phyloP scores from a whole-genome alignment of 441 rosid genomes.

The Erodium moschatum region DNA sequence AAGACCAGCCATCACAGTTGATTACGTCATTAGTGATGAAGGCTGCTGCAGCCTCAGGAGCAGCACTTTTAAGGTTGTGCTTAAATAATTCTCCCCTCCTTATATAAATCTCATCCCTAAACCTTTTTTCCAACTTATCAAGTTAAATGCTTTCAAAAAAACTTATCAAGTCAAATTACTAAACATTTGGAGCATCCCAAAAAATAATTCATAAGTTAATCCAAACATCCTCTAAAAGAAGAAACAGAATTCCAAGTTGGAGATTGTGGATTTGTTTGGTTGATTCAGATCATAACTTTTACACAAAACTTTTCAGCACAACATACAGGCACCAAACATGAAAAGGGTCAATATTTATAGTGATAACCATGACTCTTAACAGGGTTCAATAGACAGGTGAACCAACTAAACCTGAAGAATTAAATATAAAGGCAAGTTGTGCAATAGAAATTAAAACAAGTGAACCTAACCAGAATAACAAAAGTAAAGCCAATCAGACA shows the following conservation, averaged over 20 bases:
- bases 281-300: neutral
- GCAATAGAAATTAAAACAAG: no score
- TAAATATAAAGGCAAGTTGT: neutral
- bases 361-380: neutral
- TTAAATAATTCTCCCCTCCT: neutral
- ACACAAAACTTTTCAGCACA: neutral
- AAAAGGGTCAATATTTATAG: neutral
- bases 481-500: neutral
- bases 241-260: no score
- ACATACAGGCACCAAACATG: neutral
- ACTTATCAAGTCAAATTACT: no score
- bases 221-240: no score
- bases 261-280: slow-evolving; percentile 2
- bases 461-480: neutral
- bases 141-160: no score
- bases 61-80: neutral
- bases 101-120: neutral
- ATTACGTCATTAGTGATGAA: neutral
- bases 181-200: no score
- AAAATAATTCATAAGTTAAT: no score
- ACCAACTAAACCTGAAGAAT: neutral
- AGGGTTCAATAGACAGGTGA: neutral
- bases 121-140: no score
- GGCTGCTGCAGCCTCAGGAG: no score
- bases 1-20: neutral